These are phyloP conservation scores for Penicillium digitatum DNA, from an alignment of 2,329 filamentous ascomycete genomes.

Conservation along the genomic window DNA sequence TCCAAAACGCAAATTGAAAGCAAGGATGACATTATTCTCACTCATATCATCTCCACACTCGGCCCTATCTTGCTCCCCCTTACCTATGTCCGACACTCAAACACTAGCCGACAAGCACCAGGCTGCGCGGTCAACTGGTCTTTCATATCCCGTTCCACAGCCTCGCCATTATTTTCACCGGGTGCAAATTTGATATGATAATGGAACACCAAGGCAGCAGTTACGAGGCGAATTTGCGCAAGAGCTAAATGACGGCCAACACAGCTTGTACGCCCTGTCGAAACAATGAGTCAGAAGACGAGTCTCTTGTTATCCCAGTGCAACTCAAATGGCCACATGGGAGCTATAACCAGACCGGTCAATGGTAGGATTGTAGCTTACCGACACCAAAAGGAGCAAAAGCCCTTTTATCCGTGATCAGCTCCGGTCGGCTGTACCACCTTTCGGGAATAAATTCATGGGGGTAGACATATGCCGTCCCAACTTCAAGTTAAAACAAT, in stretches of 20 bases:
- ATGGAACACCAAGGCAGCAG: background rate
- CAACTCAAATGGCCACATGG: background rate
- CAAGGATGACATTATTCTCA: background rate
- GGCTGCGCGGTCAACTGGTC: slow-evolving; percentile 6
- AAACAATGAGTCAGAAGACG: background rate
- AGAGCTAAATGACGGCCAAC: slow-evolving; percentile 7
- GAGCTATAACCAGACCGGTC: background rate
- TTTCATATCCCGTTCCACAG: slow-evolving; percentile 5
- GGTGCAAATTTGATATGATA: slow-evolving; percentile 1
- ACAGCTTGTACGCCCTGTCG: slow-evolving; percentile 1
- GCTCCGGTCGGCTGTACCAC: slow-evolving; percentile 20
- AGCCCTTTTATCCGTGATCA: slow-evolving; percentile 16
- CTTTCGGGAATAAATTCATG: slow-evolving; percentile 40
- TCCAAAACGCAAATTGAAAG: background rate
- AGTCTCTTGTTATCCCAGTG: background rate
- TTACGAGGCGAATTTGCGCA: slow-evolving; percentile 1
- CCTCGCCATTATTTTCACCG: background rate
- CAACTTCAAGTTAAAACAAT: background rate
- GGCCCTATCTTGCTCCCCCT: background rate
- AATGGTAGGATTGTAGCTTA: slow-evolving; percentile 2
- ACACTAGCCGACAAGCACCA: background rate
- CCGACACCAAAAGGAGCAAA: slow-evolving; percentile 20
- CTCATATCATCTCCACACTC: background rate
- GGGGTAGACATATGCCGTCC: slow-evolving; percentile 36
- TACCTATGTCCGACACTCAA: background rate